Base-by-base conservation (phyloP, 129 eudicot species). In the Sambucus nigra region DNA sequence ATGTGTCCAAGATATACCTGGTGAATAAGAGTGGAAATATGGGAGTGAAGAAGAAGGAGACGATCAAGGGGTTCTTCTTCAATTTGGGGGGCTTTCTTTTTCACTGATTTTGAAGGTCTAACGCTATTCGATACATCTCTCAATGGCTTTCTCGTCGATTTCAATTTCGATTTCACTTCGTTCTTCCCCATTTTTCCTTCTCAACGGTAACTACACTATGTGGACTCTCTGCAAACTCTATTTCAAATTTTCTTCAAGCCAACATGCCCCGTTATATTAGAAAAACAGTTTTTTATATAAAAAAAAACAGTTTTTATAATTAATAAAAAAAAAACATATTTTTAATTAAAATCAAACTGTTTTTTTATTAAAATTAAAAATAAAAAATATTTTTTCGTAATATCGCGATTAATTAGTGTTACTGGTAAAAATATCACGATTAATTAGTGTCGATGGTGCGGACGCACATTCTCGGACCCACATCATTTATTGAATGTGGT, bases 31-130 rank as follows among this genome's bases (percentile, higher is more conserved):
- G 60, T 61, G 16, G 93, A 84, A 28, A 89, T 73, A 41, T 89
- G 80, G 68, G 95, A 81, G 58, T 85, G 98, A 56, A 69, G 72
- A 17, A 85, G 80, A 12, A 78, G 83, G 55, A 85, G 93, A 11
- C 83, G 95, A 60, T 88, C 92, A 33, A 80, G 76, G 3, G 81
- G 67, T 55, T 68, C 76, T 18, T 65, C 67, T 14, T 60, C 39
- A 35, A 27, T 45, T 23, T 2, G 22, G 5, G 10, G 6, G 1
- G 18, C 19, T 12, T 76, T 73, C 69, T 73, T 67, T 25, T 32
- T 27, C 5, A 55, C 24, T 7, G 66, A 55, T 7, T 44, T 38
- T 7, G 42, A 2, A 21, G 65, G 47, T 41, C 70, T 66, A 19
- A 47, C 73, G 58, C 71, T 76, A 51, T 80, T 83, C 1, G 84